A percentile compares a stretch with the other conserved stretches of the same genome.
Conservation (phyloP, 352 stramenopile genomes). For the Globisporangium spiculum region DNA sequence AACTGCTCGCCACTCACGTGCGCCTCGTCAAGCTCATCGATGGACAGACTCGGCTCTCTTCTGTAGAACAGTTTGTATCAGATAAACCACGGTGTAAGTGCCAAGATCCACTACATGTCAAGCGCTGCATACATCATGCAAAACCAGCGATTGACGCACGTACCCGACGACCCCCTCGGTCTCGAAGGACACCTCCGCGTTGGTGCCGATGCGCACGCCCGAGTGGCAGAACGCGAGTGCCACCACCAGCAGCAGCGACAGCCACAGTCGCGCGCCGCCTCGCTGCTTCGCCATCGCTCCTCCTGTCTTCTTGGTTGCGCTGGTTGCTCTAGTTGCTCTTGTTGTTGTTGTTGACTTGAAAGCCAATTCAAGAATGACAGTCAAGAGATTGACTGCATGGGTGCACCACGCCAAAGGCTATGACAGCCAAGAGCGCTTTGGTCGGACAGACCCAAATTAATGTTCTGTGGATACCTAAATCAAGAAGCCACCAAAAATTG, state of each 20-base stretch:
- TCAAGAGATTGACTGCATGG: not conserved
- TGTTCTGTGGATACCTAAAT: not conserved
- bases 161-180: constrained; percentile 41
- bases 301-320: not conserved
- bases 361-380: constrained; percentile 15
- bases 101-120: not conserved
- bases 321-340: not conserved
- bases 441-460: not conserved
- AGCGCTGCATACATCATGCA: not conserved
- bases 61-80: constrained; percentile 23
- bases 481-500: not conserved
- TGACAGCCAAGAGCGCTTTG: constrained; percentile 1
- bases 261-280: constrained; percentile 17
- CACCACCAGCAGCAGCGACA: constrained; percentile 40
- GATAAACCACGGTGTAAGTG: constrained; percentile 21
- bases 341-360: not conserved
- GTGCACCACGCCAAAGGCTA: not conserved
- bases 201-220: constrained; percentile 18
- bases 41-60: constrained; percentile 31
- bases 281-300: constrained; percentile 11
- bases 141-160: constrained; percentile 15
- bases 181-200: constrained; percentile 36
- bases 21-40: constrained; percentile 46
- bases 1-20: constrained; percentile 76
- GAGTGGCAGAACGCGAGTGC: constrained; percentile 31